A percentile compares a stretch with the other conserved stretches of the same genome.
Conservation (phyloP, 768 basidiomycete genomes). For the Phanerodontia chrysosporium region DNA sequence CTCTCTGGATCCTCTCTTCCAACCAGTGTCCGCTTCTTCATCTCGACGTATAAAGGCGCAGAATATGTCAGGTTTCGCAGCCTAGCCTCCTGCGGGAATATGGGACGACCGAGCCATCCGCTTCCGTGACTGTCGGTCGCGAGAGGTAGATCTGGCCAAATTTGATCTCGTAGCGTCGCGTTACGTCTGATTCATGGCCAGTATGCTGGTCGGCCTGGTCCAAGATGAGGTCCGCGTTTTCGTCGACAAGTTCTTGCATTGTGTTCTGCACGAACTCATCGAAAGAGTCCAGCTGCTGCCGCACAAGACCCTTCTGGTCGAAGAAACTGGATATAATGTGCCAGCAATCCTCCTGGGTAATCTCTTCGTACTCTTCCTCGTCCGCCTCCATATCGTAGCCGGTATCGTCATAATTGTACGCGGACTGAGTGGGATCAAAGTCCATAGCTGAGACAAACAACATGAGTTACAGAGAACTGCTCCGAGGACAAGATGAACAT, state of each 20-base stretch:
- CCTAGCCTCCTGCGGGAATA: constrained; percentile 96
- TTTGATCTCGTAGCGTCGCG: constrained; percentile 93
- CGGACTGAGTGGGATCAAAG: constrained; percentile 20
- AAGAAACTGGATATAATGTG: constrained; percentile 95
- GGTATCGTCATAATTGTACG: constrained; percentile 49
- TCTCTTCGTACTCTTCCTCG: constrained; percentile 61
- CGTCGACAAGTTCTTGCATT: constrained; percentile 98
- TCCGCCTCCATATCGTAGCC: constrained; percentile 53
- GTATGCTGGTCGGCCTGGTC: constrained; percentile 97
- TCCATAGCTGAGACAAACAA: constrained; percentile 13
- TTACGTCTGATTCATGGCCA: constrained; percentile 73
- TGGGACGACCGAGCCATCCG: constrained; percentile 91
- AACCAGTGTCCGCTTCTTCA: constrained; percentile 79
- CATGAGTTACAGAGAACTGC: constrained; percentile 11
- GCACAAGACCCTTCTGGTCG: constrained; percentile 93
- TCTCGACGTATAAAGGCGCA: constrained; percentile 91
- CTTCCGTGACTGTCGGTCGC: constrained; percentile 89
- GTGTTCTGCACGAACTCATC: constrained; percentile 99
- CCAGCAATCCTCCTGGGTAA: constrained; percentile 94
- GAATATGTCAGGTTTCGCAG: constrained; percentile 95
- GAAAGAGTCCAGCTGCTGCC: constrained; percentile 96
- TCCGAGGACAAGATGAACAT: not conserved
- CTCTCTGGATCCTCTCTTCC: constrained; percentile 81
- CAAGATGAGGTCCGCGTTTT: constrained; percentile 90
- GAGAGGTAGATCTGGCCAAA: constrained; percentile 98